A percentile compares a stretch with the other conserved stretches of the same genome.
These are phyloP conservation scores for Chlorella sp. DNA, from an alignment of 139 green algal species.

Conservation along the genomic window DNA sequence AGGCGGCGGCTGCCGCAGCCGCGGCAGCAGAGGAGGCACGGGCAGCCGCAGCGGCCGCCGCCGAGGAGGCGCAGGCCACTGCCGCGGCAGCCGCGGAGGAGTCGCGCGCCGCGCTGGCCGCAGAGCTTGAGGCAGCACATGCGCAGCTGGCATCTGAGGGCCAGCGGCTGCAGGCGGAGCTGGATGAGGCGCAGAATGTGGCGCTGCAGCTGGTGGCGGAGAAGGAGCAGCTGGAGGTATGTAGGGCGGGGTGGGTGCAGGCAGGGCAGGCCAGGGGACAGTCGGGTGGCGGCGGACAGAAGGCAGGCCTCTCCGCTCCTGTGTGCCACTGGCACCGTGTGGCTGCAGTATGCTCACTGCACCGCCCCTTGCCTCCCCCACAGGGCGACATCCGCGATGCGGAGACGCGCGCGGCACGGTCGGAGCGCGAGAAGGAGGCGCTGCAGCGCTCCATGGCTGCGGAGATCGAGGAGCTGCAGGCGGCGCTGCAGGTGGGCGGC, in stretches of 20 bases:
- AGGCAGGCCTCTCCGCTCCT: too few species aligned
- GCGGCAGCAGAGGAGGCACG: not conserved
- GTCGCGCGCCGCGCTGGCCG: not conserved
- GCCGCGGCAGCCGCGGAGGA: not conserved
- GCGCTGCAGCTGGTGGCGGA: constrained; percentile 7
- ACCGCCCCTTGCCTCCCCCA: not conserved
- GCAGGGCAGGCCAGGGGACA: not conserved
- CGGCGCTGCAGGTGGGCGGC: constrained; percentile 16
- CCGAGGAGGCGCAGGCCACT: not conserved
- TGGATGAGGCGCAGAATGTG: constrained; percentile 8
- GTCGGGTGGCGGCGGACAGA: too few species aligned
- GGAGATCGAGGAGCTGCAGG: constrained; percentile 27
- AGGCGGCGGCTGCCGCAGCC: not conserved
- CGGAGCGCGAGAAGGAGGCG: constrained; percentile 6
- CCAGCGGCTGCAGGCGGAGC: not conserved
- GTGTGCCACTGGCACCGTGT: not conserved
- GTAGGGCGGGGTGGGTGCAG: not conserved
- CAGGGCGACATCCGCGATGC: constrained; percentile 23
- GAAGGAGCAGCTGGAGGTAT: constrained; percentile 31
- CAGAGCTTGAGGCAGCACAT: constrained; percentile 9
- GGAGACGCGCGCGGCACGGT: not conserved
- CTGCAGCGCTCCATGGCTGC: constrained; percentile 6
- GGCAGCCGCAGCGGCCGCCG: not conserved
- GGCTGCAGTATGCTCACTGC: too few species aligned
- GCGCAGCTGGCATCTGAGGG: not conserved